These are phyloP conservation scores for Beverwykella pulmonaria DNA, from an alignment of 495 filamentous ascomycete genomes.

Conservation along the genomic window DNA sequence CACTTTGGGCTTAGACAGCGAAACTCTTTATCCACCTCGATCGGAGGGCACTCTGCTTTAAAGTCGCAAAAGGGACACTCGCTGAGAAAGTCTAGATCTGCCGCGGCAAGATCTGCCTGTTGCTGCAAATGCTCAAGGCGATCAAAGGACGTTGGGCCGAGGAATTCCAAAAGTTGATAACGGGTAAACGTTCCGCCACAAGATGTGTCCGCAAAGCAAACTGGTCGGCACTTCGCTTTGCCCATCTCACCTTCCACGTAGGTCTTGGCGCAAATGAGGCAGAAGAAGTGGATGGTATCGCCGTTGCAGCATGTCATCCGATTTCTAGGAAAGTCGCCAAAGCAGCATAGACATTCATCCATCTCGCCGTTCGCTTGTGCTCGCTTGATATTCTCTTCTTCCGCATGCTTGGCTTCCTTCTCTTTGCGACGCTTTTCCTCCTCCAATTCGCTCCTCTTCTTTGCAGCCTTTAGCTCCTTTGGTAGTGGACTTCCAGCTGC, in stretches of 20 bases:
- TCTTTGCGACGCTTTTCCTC: conserved; percentile 24
- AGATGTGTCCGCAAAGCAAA: conserved; percentile 56
- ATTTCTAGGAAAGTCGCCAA: conserved; percentile 63
- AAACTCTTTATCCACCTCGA: conserved; percentile 75
- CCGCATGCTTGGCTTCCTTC: conserved; percentile 45
- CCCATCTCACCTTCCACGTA: conserved; percentile 72
- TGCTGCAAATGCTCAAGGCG: conserved; percentile 70
- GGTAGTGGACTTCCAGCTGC: background rate
- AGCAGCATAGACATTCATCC: conserved; percentile 69
- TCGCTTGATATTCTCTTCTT: conserved; percentile 52
- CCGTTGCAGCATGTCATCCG: conserved; percentile 68
- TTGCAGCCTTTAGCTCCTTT: conserved; percentile 33
- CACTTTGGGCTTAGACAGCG: conserved; percentile 69
- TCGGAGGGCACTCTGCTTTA: conserved; percentile 69
- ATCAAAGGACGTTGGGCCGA: conserved; percentile 60
- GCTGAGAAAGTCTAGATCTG: conserved; percentile 42
- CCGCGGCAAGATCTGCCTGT: conserved; percentile 61
- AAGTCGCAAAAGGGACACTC: conserved; percentile 83
- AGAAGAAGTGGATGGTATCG: conserved; percentile 66
- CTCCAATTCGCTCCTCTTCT: conserved; percentile 34
- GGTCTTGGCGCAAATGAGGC: conserved; percentile 62
- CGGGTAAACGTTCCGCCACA: conserved; percentile 56
- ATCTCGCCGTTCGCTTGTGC: conserved; percentile 44
- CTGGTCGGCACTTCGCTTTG: conserved; percentile 60
- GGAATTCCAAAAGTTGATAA: conserved; percentile 57